These are phyloP conservation scores for Malus hybrid DNA, from an alignment of 331 rosid species.

Conservation along the genomic window DNA sequence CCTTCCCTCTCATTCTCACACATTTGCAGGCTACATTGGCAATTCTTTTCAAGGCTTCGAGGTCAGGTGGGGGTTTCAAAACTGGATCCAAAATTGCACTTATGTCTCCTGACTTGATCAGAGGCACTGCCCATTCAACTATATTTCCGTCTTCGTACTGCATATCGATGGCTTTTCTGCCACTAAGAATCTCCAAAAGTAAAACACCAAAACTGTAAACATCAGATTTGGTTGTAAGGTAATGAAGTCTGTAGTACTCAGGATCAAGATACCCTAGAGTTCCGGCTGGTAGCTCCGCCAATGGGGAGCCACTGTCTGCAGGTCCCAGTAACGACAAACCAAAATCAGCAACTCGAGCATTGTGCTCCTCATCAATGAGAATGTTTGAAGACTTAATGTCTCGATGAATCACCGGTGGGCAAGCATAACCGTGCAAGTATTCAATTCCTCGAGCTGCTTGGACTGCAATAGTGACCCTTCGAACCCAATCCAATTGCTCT, in stretches of 20 bases:
- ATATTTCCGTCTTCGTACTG: slow-evolving; percentile 80
- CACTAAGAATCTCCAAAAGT: slow-evolving; percentile 79
- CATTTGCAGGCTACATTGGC: slow-evolving; percentile 86
- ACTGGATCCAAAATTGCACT: slow-evolving; percentile 53
- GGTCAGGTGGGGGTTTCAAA: slow-evolving; percentile 60
- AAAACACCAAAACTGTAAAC: slow-evolving; percentile 91
- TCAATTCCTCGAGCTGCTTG: slow-evolving; percentile 97
- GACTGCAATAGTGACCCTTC: slow-evolving; percentile 91
- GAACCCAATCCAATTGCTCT: slow-evolving; percentile 90
- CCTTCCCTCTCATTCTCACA: slow-evolving; percentile 98
- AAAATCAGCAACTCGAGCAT: slow-evolving; percentile 93
- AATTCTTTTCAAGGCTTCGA: slow-evolving; percentile 78
- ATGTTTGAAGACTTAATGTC: slow-evolving; percentile 96
- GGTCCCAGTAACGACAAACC: slow-evolving; percentile 84
- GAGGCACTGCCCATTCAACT: slow-evolving; percentile 97
- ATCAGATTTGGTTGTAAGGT: slow-evolving; percentile 94
- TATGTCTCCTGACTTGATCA: slow-evolving; percentile 65
- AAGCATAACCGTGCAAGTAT: slow-evolving; percentile 90
- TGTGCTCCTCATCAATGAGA: slow-evolving; percentile 92
- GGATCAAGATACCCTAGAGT: slow-evolving; percentile 99
- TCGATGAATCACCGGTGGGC: slow-evolving; percentile 95
- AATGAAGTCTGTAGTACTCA: slow-evolving; percentile 93
- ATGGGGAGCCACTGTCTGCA: slow-evolving; percentile 77
- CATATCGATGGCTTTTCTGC: slow-evolving; percentile 94
- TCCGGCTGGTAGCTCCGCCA: slow-evolving; percentile 92